Base-by-base conservation (phyloP, 2,329 filamentous ascomycete species). In the Teratosphaeria gauchensis region DNA sequence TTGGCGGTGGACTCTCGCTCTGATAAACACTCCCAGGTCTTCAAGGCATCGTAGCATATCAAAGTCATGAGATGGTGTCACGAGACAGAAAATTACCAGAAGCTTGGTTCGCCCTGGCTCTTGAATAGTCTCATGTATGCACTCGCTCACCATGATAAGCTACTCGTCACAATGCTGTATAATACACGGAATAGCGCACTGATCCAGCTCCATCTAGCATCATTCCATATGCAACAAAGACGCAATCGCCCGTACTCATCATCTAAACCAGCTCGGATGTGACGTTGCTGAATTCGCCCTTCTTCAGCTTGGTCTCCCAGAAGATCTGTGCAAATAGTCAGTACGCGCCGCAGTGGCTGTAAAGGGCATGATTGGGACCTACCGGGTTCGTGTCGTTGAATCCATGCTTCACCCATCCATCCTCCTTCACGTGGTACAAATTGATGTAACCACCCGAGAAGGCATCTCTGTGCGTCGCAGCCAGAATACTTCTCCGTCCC, bases 371-470 rank as follows among this genome's bases (percentile, higher is more conserved):
- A 53, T 56, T 16, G 2, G 7, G 33, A 57, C 54, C 9, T 59
- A 48, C 55, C 52, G 92, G 92, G 81, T 97, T 96, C 68, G 92
- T 97, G 76, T 99, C 94, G 67, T 81, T 91, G 83, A 99, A 99
- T 63, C 94, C 94, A 73, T 97, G 92, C 84, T 95, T 96, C 71
- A 95, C 92, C 94, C 94, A 99, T 68, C 94, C 94, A 64, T 91
- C 88, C 80, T 99, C 92, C 85, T 96, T 96, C 74, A 99, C 92
- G 72, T 99, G 94, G 78, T 99, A 99, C 72, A 97, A 74, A 80
- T 99, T 99, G 82, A 99, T 96, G 79, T 85, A 97, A 66, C 94
- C 94, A 80, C 94, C 94, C 28, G 94, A 97, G 83, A 89, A 99
- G n/a, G 94, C 94, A 75, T 99, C 94, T 73, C 94, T 84, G 78